Evolutionary conservation across 495 filamentous ascomycete species (phyloP).

Genomic region (Tuber umbilicatum): DNA sequence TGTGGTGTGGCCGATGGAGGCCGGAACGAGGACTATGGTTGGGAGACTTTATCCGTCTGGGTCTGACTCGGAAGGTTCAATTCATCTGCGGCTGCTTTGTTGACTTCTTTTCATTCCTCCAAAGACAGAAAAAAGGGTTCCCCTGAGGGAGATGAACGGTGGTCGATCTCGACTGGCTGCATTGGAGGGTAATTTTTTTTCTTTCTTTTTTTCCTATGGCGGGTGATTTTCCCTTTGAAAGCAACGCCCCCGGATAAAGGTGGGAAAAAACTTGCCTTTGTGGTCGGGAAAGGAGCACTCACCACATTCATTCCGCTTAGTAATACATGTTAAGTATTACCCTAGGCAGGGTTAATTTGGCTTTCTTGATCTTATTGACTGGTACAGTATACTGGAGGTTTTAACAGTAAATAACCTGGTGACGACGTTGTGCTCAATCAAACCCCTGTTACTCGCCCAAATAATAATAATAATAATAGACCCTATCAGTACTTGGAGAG

Average conservation of each 20-base stretch:
- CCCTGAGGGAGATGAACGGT: background rate
- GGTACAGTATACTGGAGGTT: no score
- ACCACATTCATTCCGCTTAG: no score
- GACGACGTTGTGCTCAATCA: no score
- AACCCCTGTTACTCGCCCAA: no score
- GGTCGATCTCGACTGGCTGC: background rate
- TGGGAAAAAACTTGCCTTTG: no score
- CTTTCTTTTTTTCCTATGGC: background rate
- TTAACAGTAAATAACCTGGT: no score
- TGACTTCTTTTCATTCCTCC: background rate
- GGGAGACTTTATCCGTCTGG: background rate
- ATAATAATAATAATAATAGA: no score
- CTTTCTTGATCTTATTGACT: no score
- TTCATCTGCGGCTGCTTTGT: background rate
- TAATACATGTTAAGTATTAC: no score
- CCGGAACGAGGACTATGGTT: background rate
- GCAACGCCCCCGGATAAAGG: background rate
- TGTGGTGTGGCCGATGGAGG: constrained; percentile 8
- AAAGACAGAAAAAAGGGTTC: background rate
- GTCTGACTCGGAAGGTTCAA: background rate
- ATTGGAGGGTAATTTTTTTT: background rate
- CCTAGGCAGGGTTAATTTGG: no score
- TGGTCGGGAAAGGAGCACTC: no score
- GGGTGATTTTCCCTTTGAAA: background rate
- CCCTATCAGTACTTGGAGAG: background rate